A percentile compares a stretch with the other conserved stretches of the same genome.
These are phyloP conservation scores for Magnaporthales sp. DNA, from an alignment of 2,329 filamentous ascomycete genomes.

Conservation along the genomic window DNA sequence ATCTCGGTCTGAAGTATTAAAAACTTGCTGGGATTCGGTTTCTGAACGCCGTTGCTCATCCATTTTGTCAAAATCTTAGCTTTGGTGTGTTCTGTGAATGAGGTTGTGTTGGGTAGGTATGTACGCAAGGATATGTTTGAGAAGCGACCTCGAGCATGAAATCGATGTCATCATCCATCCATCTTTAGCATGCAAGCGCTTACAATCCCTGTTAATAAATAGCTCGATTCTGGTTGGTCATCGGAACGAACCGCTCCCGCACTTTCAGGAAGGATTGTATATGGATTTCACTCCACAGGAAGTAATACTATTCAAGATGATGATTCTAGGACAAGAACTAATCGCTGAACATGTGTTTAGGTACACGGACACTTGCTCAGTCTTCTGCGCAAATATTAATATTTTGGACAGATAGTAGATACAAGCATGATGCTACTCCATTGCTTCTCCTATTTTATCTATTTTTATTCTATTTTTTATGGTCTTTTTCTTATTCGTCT, in stretches of 20 bases:
- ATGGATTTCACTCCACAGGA: not conserved
- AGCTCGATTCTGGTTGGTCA: not conserved
- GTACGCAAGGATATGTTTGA: not conserved
- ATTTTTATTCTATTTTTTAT: no score
- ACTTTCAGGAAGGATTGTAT: not conserved
- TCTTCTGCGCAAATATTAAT: no score
- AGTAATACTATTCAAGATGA: not conserved
- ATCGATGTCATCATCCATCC: conserved; percentile 4
- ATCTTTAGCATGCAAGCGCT: not conserved
- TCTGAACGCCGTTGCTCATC: not conserved
- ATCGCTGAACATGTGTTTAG: no score
- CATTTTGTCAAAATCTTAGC: not conserved
- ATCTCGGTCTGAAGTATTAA: conserved; percentile 6
- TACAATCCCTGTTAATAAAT: not conserved
- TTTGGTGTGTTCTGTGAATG: not conserved
- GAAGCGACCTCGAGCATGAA: not conserved
- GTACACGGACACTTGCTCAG: no score
- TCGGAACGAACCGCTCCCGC: not conserved
- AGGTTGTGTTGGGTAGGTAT: not conserved
- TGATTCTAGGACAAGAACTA: no score
- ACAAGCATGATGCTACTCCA: no score
- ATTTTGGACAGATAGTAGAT: no score
- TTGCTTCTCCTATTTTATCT: no score
- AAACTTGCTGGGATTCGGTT: not conserved
- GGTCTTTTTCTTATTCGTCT: no score